These are phyloP conservation scores for Coemansia sp. DNA, from an alignment of 192 early-diverging fungal species.

Conservation along the genomic window DNA sequence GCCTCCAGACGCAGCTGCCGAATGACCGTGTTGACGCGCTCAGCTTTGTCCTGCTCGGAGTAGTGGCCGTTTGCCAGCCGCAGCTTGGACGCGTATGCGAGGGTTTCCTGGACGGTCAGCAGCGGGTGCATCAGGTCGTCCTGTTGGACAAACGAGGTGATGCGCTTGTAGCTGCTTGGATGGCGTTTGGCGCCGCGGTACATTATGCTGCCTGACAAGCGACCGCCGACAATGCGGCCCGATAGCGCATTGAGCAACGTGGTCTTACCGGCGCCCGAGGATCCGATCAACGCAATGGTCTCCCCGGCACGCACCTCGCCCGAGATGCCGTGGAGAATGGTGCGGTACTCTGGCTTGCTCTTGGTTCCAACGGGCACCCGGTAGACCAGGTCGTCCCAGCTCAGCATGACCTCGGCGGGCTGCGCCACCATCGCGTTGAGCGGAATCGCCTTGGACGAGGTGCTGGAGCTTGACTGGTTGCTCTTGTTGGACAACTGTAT, in stretches of 20 bases:
- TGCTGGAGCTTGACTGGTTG: background rate
- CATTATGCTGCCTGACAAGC: conserved; percentile 51
- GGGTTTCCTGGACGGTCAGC: conserved; percentile 73
- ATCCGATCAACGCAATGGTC: conserved; percentile 88
- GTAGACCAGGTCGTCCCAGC: conserved; percentile 42
- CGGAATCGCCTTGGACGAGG: too few species aligned
- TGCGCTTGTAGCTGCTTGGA: conserved; percentile 41
- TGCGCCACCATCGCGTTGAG: too few species aligned
- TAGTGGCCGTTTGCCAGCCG: conserved; percentile 59
- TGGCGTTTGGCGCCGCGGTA: conserved; percentile 50
- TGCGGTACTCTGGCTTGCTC: conserved; percentile 11
- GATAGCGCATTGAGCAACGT: conserved; percentile 77
- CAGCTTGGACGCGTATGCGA: conserved; percentile 70
- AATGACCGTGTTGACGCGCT: conserved; percentile 64
- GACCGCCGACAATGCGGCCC: conserved; percentile 59
- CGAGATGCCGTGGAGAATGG: conserved; percentile 64
- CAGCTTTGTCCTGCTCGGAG: conserved; percentile 47
- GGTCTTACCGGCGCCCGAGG: conserved; percentile 87
- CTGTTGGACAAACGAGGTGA: conserved; percentile 52
- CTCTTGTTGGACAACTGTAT: background rate
- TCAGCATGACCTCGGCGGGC: conserved; percentile 26
- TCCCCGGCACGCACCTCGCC: conserved; percentile 70
- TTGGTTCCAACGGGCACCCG: conserved; percentile 27
- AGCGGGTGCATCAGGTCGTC: conserved; percentile 57
- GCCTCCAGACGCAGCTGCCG: conserved; percentile 59